Evolutionary conservation across 116 monocot genomes (phyloP), one percentile per base, ranked within the genome.

Genomic region (Posidonia oceanica): DNA sequence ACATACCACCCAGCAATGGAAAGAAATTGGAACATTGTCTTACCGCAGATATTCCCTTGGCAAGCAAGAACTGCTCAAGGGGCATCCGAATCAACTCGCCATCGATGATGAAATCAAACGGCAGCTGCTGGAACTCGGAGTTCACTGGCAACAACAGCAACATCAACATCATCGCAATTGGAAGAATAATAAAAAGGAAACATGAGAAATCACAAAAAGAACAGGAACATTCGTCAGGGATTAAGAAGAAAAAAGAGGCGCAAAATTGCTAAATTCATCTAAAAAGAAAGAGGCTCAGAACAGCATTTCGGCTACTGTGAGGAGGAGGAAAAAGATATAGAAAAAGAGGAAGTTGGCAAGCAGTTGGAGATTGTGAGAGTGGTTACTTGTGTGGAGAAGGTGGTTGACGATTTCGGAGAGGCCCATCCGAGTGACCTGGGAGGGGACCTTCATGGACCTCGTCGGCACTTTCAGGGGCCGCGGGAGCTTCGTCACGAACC

Each of bases 361-460:
- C 29, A 29, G 29, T 29, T 29, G 29, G 29, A 29, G 1, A 29
- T 29, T 1, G 29, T 29, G 29, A 29, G 29, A 29, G 1, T 12
- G 22, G 11, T 61, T 42, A 96, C 95, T 75, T 15, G 67, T 67
- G 41, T 79, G 59, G 52, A 96, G 86, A 20, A 96, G 78, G 41
- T 65, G 68, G 69, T 97, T 97, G 62, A 97, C 83, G 68, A 97
- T 87, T 75, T 91, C 92, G 38, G 97, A 97, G 61, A 97, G 97
- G 4, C 87, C 92, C 85, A 92, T 82, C 42, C 97, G 83, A 66
- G 82, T 84, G 75, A 92, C 85, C 69, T 87, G 72, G 20, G 87
- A 75, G 8, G 97, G 89, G 52, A 92, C 79, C n/a, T 87, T 87
- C 60, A 97, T 83, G 61, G 92, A 64, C 38, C 40, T 72, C 51